phyloP scores from a whole-genome alignment of 768 basidiomycete genomes.

The Gloeopeniophorella convolvens region DNA sequence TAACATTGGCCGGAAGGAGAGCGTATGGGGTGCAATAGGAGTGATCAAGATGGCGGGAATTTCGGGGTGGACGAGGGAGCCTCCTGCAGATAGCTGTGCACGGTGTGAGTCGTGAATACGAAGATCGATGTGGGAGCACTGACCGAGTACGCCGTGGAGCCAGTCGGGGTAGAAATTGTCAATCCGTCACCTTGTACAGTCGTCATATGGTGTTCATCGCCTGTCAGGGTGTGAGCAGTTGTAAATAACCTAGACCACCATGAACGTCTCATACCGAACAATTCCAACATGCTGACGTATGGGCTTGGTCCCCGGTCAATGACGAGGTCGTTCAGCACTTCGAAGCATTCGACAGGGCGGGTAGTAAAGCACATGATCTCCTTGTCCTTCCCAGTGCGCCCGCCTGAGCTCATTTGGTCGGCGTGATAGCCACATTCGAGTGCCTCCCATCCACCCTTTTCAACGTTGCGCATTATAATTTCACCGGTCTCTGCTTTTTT shows the following conservation, averaged over 20 bases:
- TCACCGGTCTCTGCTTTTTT: constrained; percentile 93
- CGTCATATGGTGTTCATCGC: constrained; percentile 98
- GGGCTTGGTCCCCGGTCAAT: constrained; percentile 98
- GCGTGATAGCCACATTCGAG: constrained; percentile 72
- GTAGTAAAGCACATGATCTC: constrained; percentile 99
- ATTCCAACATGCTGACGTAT: constrained; percentile 90
- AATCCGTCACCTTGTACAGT: constrained; percentile 98
- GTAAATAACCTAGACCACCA: neutral
- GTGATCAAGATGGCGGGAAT: constrained; percentile 95
- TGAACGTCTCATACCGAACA: constrained; percentile 71
- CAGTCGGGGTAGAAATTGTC: constrained; percentile 92
- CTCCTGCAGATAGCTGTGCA: constrained; percentile 77
- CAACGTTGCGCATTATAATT: constrained; percentile 92
- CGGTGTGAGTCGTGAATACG: constrained; percentile 14
- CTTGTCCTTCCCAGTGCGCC: constrained; percentile 66
- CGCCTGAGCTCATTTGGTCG: constrained; percentile 35
- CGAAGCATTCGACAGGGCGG: constrained; percentile 90
- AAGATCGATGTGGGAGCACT: constrained; percentile 25
- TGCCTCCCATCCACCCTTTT: constrained; percentile 92
- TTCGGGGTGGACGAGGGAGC: constrained; percentile 95
- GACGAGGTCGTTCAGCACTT: constrained; percentile 93
- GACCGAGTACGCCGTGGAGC: constrained; percentile 97
- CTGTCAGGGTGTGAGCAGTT: constrained; percentile 35
- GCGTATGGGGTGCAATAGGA: constrained; percentile 96
- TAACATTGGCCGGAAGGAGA: constrained; percentile 98